Evolutionary conservation across 768 basidiomycete genomes (phyloP).

Genomic region (Suillus lakei): DNA sequence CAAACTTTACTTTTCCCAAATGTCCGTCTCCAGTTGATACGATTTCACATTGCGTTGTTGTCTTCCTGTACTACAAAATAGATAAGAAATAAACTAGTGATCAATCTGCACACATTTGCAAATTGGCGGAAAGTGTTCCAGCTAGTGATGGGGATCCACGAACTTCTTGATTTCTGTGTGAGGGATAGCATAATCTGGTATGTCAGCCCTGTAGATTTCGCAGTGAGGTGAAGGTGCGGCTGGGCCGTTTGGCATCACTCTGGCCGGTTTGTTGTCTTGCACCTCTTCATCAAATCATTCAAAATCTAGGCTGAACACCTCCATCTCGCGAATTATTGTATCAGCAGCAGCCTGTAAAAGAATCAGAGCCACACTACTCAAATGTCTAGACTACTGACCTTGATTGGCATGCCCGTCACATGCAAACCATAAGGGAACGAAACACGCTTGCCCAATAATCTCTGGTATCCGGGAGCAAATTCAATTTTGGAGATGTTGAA

Average conservation of each 20-base stretch:
- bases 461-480: constrained; percentile 92
- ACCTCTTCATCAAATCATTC: constrained; percentile 54
- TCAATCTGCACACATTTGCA: constrained; percentile 62
- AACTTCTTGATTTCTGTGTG: constrained; percentile 92
- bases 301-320: constrained; percentile 92
- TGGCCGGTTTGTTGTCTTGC: constrained; percentile 50
- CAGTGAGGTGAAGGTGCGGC: constrained; percentile 65
- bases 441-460: constrained; percentile 92
- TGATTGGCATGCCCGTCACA: constrained; percentile 99
- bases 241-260: constrained; percentile 44
- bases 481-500: constrained; percentile 99
- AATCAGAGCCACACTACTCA: background rate
- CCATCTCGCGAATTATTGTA: constrained; percentile 97
- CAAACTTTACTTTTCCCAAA: too few relatives aligned
- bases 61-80: too few relatives aligned
- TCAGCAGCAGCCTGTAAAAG: constrained; percentile 85
- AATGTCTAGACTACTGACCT: constrained; percentile 56
- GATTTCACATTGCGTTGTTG: too few relatives aligned
- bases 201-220: constrained; percentile 90
- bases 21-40: too few relatives aligned
- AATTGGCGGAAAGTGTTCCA: constrained; percentile 94
- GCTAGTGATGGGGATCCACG: constrained; percentile 91
- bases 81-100: constrained; percentile 1
- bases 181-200: constrained; percentile 99
- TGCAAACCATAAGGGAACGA: constrained; percentile 98